A percentile compares a stretch with the other conserved stretches of the same genome.
phyloP scores from a whole-genome alignment of 2,329 filamentous ascomycete genomes.

The Knoxdaviesia proteae region DNA sequence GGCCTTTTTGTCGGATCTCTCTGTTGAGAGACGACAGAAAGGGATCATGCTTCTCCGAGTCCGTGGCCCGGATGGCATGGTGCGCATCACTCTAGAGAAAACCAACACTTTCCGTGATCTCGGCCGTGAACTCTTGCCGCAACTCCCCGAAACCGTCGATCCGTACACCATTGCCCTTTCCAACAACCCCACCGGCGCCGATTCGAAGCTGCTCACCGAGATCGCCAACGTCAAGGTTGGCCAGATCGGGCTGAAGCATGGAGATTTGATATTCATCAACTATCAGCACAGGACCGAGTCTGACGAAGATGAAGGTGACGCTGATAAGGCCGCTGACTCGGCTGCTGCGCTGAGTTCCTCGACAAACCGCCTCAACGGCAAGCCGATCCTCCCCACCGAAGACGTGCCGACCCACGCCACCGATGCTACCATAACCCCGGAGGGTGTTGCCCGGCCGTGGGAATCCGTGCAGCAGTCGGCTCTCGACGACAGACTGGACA shows the following conservation, averaged over 20 bases:
- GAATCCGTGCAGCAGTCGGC: slow-evolving; percentile 75
- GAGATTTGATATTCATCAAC: slow-evolving; percentile 73
- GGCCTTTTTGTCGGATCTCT: no score
- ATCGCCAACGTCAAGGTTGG: slow-evolving; percentile 33
- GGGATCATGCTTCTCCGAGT: slow-evolving; percentile 61
- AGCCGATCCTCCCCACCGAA: slow-evolving; percentile 48
- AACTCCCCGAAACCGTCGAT: slow-evolving; percentile 42
- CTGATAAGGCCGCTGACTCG: slow-evolving; percentile 16
- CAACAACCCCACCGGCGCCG: slow-evolving; percentile 35
- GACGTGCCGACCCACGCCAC: slow-evolving; percentile 52
- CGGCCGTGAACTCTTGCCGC: slow-evolving; percentile 29
- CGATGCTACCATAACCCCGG: slow-evolving; percentile 36
- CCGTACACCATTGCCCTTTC: slow-evolving; percentile 38
- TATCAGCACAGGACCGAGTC: slow-evolving; percentile 43
- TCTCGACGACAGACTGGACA: slow-evolving; percentile 73
- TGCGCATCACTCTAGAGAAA: slow-evolving; percentile 60
- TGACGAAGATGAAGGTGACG: slow-evolving; percentile 7
- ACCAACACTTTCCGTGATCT: slow-evolving; percentile 51
- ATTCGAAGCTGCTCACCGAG: slow-evolving; percentile 36
- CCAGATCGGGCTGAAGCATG: slow-evolving; percentile 50
- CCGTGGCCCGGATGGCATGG: slow-evolving; percentile 80
- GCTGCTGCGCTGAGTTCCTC: slow-evolving; percentile 15
- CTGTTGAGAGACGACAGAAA: no score
- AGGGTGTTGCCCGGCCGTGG: slow-evolving; percentile 35
- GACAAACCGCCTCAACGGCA: slow-evolving; percentile 57